Evolutionary conservation across 148 eudicot genomes (phyloP).

Genomic region (Simmondsia chinensis): DNA sequence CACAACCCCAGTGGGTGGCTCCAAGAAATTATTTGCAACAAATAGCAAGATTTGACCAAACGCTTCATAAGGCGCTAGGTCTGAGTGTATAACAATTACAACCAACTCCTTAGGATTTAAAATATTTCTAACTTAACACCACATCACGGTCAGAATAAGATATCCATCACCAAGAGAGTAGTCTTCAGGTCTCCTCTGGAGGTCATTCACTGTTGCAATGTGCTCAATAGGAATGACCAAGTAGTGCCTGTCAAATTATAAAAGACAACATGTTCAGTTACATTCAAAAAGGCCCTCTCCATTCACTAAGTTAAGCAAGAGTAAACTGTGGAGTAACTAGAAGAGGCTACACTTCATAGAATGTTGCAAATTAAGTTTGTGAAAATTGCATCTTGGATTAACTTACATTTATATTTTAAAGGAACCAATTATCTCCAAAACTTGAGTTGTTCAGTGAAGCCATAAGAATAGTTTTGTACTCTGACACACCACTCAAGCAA

Average conservation of each 20-base stretch:
- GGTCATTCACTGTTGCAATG: conserved; percentile 73
- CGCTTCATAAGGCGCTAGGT: too few species aligned
- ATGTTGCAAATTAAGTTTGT: not conserved
- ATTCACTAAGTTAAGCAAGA: not conserved
- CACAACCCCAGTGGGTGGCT: too few species aligned
- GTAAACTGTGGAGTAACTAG: not conserved
- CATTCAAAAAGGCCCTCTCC: not conserved
- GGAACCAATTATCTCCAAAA: too few species aligned
- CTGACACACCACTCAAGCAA: too few species aligned
- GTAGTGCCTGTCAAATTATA: conserved; percentile 57
- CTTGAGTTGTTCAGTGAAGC: too few species aligned
- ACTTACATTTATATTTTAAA: too few species aligned
- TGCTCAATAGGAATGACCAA: conserved; percentile 82
- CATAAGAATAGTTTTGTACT: too few species aligned
- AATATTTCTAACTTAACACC: not conserved
- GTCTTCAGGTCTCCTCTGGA: conserved; percentile 51
- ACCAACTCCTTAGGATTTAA: too few species aligned
- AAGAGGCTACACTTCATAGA: not conserved
- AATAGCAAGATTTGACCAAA: too few species aligned
- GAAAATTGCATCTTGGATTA: not conserved
- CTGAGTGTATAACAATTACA: too few species aligned
- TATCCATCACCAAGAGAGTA: conserved; percentile 49
- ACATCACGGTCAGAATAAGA: conserved; percentile 2
- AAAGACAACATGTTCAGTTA: conserved; percentile 3
- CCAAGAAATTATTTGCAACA: too few species aligned